Base-by-base conservation (phyloP, 805 yeast genomes). In the Ogataea angusta region DNA sequence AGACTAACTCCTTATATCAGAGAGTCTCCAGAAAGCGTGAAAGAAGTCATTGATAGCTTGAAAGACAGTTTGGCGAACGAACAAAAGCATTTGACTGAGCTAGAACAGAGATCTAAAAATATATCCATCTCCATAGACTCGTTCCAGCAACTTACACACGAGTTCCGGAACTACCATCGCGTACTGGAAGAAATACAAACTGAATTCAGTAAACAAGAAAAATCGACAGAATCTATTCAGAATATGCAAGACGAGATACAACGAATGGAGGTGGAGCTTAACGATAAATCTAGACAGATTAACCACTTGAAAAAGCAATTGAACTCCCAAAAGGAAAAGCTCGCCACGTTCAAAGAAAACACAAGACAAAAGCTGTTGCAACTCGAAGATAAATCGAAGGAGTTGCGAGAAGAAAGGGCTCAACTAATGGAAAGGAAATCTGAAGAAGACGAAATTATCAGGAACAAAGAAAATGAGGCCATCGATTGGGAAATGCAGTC, bases 1-100 rank as follows among this genome's bases (percentile, higher is more conserved):
- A 76, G 75, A 46, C 64, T 85, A 38, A 71, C 74, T 43, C 73
- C 73, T 23, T 83, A 82, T 51, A 68, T 81, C 3, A 71, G 75
- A 28, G 80, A 80, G 30, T 77, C 85, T 22, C 78, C 85, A 10
- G 75, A 70, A 28, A 71, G 73, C 26, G 63, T 84, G 17, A 64
- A 66, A 22, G 70, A 69, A 45, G 69, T 76, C 16, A 80, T 82
- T 16, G 63, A 68, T 5, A 82, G 78, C 40, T 64, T 84, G 59
- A 66, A 68, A 34, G 57, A 54, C 15, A 67, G 76, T 6, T 64
- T 80, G 17, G 61, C 63, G 9, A 52, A 54, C 4, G 77, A 72
- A 44, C 64, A 68, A 35, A 53, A 57, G 6, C 56, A 56, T 4
- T 52, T 77, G 26, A 56, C 59, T 19, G 63, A 64, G 2, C 53